Evolutionary conservation across 805 yeast species (phyloP), one percentile per base, ranked within the genome.

Genomic region (Priceomyces castillae): DNA sequence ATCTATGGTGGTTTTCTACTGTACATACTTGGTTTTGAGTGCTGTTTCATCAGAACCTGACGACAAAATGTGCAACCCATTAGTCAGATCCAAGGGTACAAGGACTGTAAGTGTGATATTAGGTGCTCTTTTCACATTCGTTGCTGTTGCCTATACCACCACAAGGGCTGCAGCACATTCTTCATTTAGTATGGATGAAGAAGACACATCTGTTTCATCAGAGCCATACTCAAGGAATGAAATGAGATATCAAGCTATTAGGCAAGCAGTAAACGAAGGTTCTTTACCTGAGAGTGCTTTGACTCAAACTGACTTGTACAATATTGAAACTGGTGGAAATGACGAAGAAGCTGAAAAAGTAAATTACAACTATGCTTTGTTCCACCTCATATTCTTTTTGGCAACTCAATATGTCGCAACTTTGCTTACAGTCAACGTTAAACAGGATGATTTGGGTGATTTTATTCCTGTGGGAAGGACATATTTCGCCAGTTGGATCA

Each of bases 381-480:
- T 94, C 74, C 99, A 94, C 62, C 60, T 92, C 25, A 87, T 94
- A 22, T 94, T 94, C 73, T 82, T 94, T 61, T 71, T 94, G 48
- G 99, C 99, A 0, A 92, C 99, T 1, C 98, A 92, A 63, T 95
- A 95, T 79, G 90, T 90, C 34, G 97, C 98, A 1, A 89, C 97
- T 0, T 72, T 94, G 46, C 73, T 94, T 43, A 94, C 99, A 0
- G 86, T 92, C 65, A 92, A 90, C 57, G 97, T 94, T 26, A 82
- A 86, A 40, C 82, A 80, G 46, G 94, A 85, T 55, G 85, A 83
- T 47, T 77, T 80, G 41, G 96, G 96, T 2, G 94, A 89, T 47
- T 94, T 94, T 57, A 82, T 89, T 9, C 99, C 99, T 0, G 98
- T 94, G 7, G 99, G 99, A 0, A 75, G 99, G 57, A 92, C 99